These are phyloP conservation scores for Dipodascopsis uninucleata DNA, from an alignment of 805 yeast genomes.

Conservation along the genomic window DNA sequence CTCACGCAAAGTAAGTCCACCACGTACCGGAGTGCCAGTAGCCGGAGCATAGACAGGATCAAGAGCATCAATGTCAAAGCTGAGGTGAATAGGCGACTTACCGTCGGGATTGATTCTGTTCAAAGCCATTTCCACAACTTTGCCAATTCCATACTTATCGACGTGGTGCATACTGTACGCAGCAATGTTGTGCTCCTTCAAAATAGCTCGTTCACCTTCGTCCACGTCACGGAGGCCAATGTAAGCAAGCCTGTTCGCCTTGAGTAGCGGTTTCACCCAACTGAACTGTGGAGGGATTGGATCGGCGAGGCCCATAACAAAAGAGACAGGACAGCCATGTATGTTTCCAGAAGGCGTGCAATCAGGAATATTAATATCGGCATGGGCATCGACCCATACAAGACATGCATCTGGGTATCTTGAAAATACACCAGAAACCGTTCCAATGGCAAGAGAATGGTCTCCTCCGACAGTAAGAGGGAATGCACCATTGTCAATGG, in stretches of 20 bases:
- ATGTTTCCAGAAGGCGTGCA: constrained; percentile 84
- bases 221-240: constrained; percentile 95
- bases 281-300: constrained; percentile 62
- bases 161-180: constrained; percentile 96
- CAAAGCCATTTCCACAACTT: constrained; percentile 88
- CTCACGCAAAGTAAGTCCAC: constrained; percentile 91
- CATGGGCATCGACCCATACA: constrained; percentile 97
- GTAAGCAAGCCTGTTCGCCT: constrained; percentile 73
- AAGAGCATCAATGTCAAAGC: constrained; percentile 94
- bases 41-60: constrained; percentile 95
- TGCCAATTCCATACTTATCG: constrained; percentile 88
- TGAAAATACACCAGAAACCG: constrained; percentile 77
- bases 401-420: constrained; percentile 83
- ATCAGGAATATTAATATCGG: constrained; percentile 87
- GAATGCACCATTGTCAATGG: constrained; percentile 47
- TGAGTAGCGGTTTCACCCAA: constrained; percentile 75
- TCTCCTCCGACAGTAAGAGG: constrained; percentile 94
- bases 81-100: constrained; percentile 74
- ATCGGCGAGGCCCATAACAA: constrained; percentile 73
- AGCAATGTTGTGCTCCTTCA: constrained; percentile 65
- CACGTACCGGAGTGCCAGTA: constrained; percentile 96
- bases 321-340: constrained; percentile 95
- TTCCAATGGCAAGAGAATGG: constrained; percentile 93
- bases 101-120: constrained; percentile 69
- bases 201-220: constrained; percentile 70